Evolutionary conservation across 257 asterid genomes (phyloP), one percentile per base, ranked within the genome.

Genomic region (Haberlea rhodopensis): DNA sequence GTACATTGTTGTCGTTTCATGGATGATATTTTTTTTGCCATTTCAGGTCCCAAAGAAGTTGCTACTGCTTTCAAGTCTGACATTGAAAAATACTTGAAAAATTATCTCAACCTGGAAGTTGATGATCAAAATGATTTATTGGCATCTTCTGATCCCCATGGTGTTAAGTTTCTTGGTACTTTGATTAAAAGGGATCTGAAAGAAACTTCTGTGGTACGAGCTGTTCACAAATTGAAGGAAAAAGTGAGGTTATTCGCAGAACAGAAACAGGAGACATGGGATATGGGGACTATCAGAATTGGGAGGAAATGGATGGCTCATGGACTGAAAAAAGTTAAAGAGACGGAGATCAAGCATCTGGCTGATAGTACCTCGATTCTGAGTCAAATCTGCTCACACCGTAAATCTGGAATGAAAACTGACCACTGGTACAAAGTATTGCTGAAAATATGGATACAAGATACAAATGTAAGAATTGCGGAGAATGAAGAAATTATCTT

Each of bases 301-400:
- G 95, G 96, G 24, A 92, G 77, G 81, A 92, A 85, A 77, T 92
- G 95, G 89, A 72, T 92, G 8, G 97, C 82, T 32, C 89, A 89
- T 67, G 97, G 97, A 63, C 76, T 92, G 77, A 92, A 85, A 80
- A 89, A 84, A 75, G 96, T 92, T 43, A 92, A 92, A 80, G 95
- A 92, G 72, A 85, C 99, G 5, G 99, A 92, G 79, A 92, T 89
- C 65, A 75, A 87, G 75, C 94, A 85, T 32, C 79, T 87, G 53
- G 81, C 82, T 22, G 91, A 85, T 57, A 64, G 20, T 6, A 75
- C 31, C 81, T 81, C 99, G 19, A 59, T 78, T 73, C 73, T 92
- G 75, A 81, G 71, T 65, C 83, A 68, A 72, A 72, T 92, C 55
- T 81, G 96, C 27, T 22, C 73, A 48, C 78, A 73, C 63, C 94